Evolutionary conservation across 192 early-diverging fungal genomes (phyloP).

Genomic region (Phycomyces blakesleeanus): DNA sequence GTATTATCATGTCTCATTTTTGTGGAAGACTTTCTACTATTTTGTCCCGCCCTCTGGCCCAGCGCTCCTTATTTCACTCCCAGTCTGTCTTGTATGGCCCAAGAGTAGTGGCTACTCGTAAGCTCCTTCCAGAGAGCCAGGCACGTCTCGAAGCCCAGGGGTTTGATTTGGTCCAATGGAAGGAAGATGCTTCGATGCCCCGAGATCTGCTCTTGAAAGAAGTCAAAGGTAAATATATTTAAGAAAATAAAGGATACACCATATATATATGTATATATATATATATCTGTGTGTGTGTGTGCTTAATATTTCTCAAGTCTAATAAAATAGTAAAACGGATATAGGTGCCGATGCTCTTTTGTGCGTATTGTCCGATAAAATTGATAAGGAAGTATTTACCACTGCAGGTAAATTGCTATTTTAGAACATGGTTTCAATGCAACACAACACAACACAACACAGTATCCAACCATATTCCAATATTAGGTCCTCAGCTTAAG

Average conservation of each 20-base stretch:
- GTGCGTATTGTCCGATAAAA: constrained; percentile 68
- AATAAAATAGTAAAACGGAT: background rate
- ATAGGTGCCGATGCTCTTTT: constrained; percentile 54
- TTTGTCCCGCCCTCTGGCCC: no score
- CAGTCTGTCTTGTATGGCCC: background rate
- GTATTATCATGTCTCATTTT: no score
- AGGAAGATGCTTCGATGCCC: constrained; percentile 43
- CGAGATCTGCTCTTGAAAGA: constrained; percentile 46
- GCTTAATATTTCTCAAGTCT: no score
- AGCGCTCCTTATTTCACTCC: no score
- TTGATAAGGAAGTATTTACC: constrained; percentile 66
- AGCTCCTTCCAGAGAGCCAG: constrained; percentile 28
- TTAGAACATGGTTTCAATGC: background rate
- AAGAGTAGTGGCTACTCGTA: constrained; percentile 31
- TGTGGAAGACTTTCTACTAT: no score
- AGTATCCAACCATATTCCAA: background rate
- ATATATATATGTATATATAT: no score
- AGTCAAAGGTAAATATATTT: constrained; percentile 34
- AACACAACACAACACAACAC: background rate
- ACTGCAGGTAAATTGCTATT: constrained; percentile 48
- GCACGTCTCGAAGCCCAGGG: constrained; percentile 15
- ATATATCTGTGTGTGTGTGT: no score
- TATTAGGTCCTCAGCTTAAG: constrained; percentile 49
- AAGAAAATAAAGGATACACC: background rate
- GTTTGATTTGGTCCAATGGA: constrained; percentile 57